phyloP scores from a whole-genome alignment of 2,329 filamentous ascomycete species.

The Elsinoe necatrix region DNA sequence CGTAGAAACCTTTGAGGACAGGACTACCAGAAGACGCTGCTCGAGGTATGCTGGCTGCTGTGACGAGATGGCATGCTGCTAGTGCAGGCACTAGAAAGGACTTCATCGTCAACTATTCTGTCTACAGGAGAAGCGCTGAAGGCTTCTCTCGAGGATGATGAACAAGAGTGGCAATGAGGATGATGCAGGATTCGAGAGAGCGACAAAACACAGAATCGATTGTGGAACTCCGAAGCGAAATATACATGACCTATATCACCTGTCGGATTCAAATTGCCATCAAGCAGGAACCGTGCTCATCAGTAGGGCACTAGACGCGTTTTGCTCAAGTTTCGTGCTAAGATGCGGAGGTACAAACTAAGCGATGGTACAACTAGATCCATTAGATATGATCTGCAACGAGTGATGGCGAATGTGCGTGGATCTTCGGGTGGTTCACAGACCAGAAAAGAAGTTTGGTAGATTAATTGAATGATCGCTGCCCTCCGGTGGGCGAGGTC shows the following conservation, averaged over 20 bases:
- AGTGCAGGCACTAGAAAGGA: not conserved
- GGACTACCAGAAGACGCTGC: slow-evolving; percentile 2
- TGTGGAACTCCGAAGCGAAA: no score
- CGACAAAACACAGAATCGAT: no score
- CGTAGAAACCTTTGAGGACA: slow-evolving; percentile 25
- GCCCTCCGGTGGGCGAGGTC: slow-evolving; percentile 2
- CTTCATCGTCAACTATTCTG: not conserved
- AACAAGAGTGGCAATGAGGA: no score
- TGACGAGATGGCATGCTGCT: not conserved
- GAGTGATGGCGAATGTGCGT: not conserved
- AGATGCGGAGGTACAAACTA: not conserved
- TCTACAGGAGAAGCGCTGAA: no score
- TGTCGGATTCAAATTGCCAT: not conserved
- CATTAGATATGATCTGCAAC: not conserved
- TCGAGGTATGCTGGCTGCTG: not conserved
- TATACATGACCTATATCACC: not conserved
- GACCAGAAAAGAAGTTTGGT: not conserved
- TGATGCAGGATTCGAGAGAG: no score
- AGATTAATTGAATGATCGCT: not conserved
- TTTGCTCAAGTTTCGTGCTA: not conserved
- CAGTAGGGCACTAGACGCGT: not conserved
- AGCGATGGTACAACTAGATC: not conserved
- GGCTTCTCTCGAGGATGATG: no score
- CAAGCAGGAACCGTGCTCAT: not conserved
- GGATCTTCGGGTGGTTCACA: not conserved